Evolutionary conservation across 345 rosid species (phyloP).

Genomic region (Theobroma cacao): DNA sequence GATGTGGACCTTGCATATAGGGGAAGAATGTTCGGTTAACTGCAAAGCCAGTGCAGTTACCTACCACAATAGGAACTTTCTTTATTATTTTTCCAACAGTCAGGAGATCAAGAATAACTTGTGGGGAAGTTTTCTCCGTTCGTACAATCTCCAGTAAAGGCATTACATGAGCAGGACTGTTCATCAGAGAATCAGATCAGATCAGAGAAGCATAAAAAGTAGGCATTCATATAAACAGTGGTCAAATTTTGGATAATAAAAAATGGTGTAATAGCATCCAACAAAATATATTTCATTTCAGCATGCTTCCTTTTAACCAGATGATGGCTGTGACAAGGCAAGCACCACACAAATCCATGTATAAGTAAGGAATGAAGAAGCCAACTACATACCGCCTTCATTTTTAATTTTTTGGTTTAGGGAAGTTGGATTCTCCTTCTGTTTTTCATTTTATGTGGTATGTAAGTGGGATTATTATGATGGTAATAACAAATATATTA

Average conservation of each 20-base stretch:
- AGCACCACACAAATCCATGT: neutral
- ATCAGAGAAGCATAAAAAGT: constrained; percentile 6
- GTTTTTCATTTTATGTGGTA: neutral
- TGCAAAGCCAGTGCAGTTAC: constrained; percentile 94
- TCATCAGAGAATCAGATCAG: constrained; percentile 15
- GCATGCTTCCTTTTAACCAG: neutral
- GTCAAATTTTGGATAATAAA: neutral
- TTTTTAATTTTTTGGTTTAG: neutral
- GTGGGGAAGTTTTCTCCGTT: constrained; percentile 78
- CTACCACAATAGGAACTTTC: constrained; percentile 93
- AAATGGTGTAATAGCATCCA: neutral
- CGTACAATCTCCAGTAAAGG: constrained; percentile 92
- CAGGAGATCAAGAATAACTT: constrained; percentile 88
- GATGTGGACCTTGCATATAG: constrained; percentile 65
- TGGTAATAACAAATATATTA: neutral
- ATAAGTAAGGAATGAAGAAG: neutral
- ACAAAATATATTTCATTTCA: neutral
- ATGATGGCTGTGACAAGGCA: neutral
- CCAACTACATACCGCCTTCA: neutral
- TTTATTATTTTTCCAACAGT: constrained; percentile 76
- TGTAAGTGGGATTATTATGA: neutral
- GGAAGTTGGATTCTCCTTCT: neutral
- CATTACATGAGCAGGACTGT: constrained; percentile 96
- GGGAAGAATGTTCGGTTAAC: constrained; percentile 93
- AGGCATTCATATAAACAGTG: neutral